Evolutionary conservation across 177 flowering plant genomes (phyloP).

Genomic region (Vitis hybrid): DNA sequence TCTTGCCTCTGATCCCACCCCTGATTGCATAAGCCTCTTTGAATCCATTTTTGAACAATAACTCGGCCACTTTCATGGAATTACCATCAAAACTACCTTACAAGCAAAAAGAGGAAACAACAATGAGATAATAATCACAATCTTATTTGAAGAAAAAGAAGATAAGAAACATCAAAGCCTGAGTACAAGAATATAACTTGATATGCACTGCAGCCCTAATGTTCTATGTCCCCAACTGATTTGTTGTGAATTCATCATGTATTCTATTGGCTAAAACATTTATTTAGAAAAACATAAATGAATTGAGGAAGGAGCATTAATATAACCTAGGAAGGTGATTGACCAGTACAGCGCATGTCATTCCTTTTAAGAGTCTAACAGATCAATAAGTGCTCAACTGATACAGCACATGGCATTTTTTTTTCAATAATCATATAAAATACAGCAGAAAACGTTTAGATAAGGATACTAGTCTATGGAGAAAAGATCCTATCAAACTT

Average conservation of each 20-base stretch:
- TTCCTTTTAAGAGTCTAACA: background rate
- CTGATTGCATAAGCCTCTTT: constrained; percentile 87
- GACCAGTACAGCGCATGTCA: too few species aligned
- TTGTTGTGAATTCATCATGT: background rate
- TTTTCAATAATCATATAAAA: background rate
- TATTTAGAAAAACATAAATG: background rate
- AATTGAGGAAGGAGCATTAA: background rate
- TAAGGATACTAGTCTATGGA: background rate
- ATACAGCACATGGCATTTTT: background rate
- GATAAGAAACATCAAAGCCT: background rate
- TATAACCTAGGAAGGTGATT: background rate
- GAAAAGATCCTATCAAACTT: too few species aligned
- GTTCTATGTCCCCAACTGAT: background rate
- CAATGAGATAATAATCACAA: constrained; percentile 15
- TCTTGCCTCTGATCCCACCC: constrained; percentile 81
- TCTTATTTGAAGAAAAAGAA: background rate
- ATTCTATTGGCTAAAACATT: background rate
- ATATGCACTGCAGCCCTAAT: background rate
- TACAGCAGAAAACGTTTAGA: background rate
- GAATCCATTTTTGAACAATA: constrained; percentile 78
- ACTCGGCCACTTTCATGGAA: constrained; percentile 79
- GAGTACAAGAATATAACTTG: background rate
- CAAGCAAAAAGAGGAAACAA: constrained; percentile 36
- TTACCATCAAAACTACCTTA: constrained; percentile 97
- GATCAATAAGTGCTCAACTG: background rate